These are phyloP conservation scores for Aspergillus hancockii DNA, from an alignment of 495 filamentous ascomycete species.

Conservation along the genomic window DNA sequence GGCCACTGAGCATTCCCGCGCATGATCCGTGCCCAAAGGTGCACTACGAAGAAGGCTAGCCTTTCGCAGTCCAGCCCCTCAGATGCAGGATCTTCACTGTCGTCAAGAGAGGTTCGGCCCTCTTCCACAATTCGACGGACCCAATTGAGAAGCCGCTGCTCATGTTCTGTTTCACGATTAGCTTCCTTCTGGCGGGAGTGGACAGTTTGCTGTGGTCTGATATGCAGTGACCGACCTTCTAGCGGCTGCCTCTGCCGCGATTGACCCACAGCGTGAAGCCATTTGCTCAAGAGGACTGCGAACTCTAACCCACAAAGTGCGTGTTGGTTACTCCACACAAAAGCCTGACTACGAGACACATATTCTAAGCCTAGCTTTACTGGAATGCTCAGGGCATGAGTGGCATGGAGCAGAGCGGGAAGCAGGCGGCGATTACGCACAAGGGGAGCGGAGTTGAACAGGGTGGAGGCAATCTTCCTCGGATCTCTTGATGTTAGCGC, in stretches of 20 bases:
- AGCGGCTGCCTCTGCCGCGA: not conserved
- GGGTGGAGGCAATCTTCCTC: slow-evolving; percentile 15
- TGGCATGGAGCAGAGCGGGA: slow-evolving; percentile 36
- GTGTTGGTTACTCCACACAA: slow-evolving; percentile 43
- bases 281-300: slow-evolving; percentile 35
- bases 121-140: slow-evolving; percentile 2
- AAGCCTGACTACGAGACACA: slow-evolving; percentile 33
- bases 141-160: not conserved
- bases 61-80: not conserved
- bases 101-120: not conserved
- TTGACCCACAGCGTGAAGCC: slow-evolving; percentile 23
- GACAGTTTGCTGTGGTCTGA: not conserved
- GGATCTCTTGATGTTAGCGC: slow-evolving; percentile 32
- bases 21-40: not conserved
- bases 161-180: not conserved
- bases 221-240: not conserved
- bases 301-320: slow-evolving; percentile 39
- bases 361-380: slow-evolving; percentile 39
- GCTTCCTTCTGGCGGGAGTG: not conserved
- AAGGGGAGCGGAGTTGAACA: slow-evolving; percentile 13
- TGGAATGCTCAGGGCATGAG: slow-evolving; percentile 42
- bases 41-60: not conserved
- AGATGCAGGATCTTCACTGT: not conserved
- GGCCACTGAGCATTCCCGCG: not conserved
- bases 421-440: slow-evolving; percentile 24